A percentile compares a stretch with the other conserved stretches of the same genome.
Evolutionary conservation across 2,329 filamentous ascomycete species (phyloP).

Genomic region (Fusarium sp.): DNA sequence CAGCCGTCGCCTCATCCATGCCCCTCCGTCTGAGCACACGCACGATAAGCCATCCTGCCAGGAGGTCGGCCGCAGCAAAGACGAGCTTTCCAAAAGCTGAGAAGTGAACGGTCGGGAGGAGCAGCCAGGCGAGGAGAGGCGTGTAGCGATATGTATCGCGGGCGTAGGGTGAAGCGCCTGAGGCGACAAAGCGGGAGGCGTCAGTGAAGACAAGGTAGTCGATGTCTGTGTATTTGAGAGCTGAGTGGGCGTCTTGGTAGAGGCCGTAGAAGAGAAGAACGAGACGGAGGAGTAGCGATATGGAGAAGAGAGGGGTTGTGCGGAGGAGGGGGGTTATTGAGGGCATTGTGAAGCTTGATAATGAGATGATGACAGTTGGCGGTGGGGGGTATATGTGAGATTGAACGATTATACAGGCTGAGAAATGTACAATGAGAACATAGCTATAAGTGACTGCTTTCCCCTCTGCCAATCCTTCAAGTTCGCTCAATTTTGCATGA

Average conservation of each 20-base stretch:
- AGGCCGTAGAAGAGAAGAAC: constrained; percentile 86
- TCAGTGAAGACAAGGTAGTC: constrained; percentile 99
- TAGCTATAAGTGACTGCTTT: constrained; percentile 12
- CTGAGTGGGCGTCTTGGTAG: constrained; percentile 90
- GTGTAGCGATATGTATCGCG: constrained; percentile 98
- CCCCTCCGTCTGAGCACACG: constrained; percentile 52
- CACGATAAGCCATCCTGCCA: constrained; percentile 82
- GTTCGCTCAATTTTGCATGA: constrained; percentile 1
- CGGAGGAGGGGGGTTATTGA: constrained; percentile 46
- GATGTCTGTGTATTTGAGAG: constrained; percentile 98
- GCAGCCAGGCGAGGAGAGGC: constrained; percentile 89
- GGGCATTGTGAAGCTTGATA: constrained; percentile 34
- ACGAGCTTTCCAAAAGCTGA: constrained; percentile 89
- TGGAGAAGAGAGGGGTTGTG: constrained; percentile 62
- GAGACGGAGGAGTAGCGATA: constrained; percentile 73
- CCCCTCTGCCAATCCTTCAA: background rate
- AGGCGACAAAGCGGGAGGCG: constrained; percentile 79
- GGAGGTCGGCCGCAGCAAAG: constrained; percentile 84
- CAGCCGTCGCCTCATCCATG: constrained; percentile 65
- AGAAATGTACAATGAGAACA: constrained; percentile 18
- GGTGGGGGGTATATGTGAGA: constrained; percentile 29
- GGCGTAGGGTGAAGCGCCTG: constrained; percentile 79
- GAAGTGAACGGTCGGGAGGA: constrained; percentile 78
- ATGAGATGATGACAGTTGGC: constrained; percentile 42
- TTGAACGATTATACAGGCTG: background rate